Evolutionary conservation across 192 early-diverging fungal genomes (phyloP), one percentile per base, ranked within the genome.

Genomic region (Podila clonocystis): DNA sequence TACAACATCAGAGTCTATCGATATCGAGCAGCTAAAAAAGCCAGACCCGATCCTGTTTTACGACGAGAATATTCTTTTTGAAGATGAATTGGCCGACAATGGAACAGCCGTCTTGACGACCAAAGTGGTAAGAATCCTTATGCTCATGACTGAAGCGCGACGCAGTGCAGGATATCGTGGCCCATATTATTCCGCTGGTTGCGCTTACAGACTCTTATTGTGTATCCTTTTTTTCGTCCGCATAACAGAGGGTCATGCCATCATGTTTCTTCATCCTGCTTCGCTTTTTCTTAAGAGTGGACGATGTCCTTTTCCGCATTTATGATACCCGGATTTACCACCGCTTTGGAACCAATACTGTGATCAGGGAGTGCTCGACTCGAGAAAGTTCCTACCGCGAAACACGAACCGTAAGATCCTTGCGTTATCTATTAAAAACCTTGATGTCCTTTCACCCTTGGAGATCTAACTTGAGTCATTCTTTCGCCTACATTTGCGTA

Each of bases 31-130:
- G 60, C 89, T 99, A 17, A 92, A 85, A 67, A 59, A 77, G 28
- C 91, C 85, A 17, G 97, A 99, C 59, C 93, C 93, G 0, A 99
- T 99, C 38, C 75, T 97, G 52, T 97, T 95, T 74, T 99, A 95
- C 74, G 97, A 97, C 82, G 96, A 99, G 69, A 90, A 96, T 60
- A 90, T 96, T 1, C 85, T 99, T 57, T 99, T 91, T 74, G 98
- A 99, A 75, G 98, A 99, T 74, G 98, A 99, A 80, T 84, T 99
- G 62, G 95, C 92, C 26, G 98, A 99, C 70, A 98, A 98, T 75
- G 98, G 98, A 29, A 90, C 91, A 0, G 93, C 95, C 17, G 86
- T 94, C 62, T 80, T 97, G 33, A 89, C 87, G 2, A 92, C 91
- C 49, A 92, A 93, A 72, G 84, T 97, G 65, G 94, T 95, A 85